Evolutionary conservation across 768 basidiomycete species (phyloP).

Genomic region (Sistotremastrum niveocremeum): DNA sequence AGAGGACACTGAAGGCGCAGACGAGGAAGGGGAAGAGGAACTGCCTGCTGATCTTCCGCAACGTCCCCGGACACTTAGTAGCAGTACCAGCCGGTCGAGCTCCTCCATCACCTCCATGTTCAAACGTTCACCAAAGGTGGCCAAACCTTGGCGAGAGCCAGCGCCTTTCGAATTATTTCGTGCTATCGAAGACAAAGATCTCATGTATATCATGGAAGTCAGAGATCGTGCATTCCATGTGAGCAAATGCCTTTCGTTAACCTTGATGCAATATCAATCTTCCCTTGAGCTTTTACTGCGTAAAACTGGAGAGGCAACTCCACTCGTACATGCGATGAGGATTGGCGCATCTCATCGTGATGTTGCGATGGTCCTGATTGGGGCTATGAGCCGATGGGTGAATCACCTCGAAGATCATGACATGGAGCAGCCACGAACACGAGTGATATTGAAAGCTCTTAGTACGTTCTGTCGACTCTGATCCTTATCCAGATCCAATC

Average conservation of each 20-base stretch:
- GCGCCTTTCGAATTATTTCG: conserved; percentile 60
- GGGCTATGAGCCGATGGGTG: conserved; percentile 84
- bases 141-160: conserved; percentile 13
- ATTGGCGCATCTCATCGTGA: conserved; percentile 65
- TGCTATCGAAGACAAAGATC: conserved; percentile 76
- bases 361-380: conserved; percentile 75
- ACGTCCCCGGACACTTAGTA: too few species aligned
- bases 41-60: too few species aligned
- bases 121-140: neutral
- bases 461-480: conserved; percentile 31
- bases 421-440: conserved; percentile 51
- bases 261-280: neutral
- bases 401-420: conserved; percentile 81
- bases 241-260: conserved; percentile 15
- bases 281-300: conserved; percentile 54
- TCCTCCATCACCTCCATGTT: neutral
- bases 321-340: conserved; percentile 82
- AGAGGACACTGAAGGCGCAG: neutral
- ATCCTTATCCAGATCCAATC: neutral
- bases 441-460: conserved; percentile 62
- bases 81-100: too few species aligned
- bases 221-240: conserved; percentile 73
- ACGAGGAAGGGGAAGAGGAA: too few species aligned
- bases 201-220: conserved; percentile 73
- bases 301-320: conserved; percentile 75